phyloP scores from a whole-genome alignment of 768 basidiomycete species.

The Mrakia gelida region DNA sequence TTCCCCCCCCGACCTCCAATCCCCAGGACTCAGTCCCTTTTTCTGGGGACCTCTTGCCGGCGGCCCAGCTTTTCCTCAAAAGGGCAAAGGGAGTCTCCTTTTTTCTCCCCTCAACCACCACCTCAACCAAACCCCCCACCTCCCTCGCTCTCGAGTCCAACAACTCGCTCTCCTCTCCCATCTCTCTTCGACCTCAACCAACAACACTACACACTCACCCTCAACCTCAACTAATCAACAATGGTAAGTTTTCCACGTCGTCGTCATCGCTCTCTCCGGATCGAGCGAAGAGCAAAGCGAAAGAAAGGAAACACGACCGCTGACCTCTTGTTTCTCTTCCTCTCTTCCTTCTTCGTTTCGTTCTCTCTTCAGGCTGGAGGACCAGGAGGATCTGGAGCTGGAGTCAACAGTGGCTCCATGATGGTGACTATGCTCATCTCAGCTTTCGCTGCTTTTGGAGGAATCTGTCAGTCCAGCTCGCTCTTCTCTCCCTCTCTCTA shows the following conservation, averaged over 20 bases:
- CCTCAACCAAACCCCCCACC: not conserved
- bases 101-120: not conserved
- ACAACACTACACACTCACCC: not conserved
- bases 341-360: no score
- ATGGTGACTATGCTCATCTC: slow-evolving; percentile 61
- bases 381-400: slow-evolving; percentile 29
- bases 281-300: not conserved
- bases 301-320: not conserved
- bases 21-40: no score
- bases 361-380: slow-evolving; percentile 23
- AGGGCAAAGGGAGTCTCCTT: not conserved
- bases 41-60: not conserved
- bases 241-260: not conserved
- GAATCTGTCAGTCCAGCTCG: not conserved
- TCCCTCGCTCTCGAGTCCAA: not conserved
- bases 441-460: slow-evolving; percentile 31
- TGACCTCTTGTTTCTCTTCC: not conserved
- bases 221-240: not conserved
- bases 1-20: no score
- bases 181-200: not conserved
- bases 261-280: not conserved
- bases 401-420: slow-evolving; percentile 17
- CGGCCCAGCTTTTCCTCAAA: not conserved
- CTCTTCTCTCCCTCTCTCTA: no score
- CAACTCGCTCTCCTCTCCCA: not conserved